Evolutionary conservation across 1,284 basidiomycete genomes (phyloP), one percentile per base, ranked within the genome.

Genomic region (Moesziomyces parantarcticus): DNA sequence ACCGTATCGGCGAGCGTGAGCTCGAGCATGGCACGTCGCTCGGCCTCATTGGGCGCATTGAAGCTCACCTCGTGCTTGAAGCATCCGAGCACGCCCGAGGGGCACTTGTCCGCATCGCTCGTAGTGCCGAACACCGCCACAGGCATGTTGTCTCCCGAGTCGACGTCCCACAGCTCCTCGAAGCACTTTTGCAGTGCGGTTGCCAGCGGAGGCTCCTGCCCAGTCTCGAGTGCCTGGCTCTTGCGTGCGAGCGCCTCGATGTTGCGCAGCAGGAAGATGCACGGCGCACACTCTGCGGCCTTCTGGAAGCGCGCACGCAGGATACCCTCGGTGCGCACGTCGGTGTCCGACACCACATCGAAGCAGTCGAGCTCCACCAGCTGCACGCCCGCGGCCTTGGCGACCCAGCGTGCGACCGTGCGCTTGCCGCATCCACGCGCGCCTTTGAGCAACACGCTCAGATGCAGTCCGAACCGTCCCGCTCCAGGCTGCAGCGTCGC

Each of bases 31-130:
- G 87, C 86, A 47, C 88, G 84, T 52, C 96, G 87, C 73, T 93
- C 90, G 7, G 85, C 81, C 84, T 97, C 94, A 64, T 88, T 89
- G 0, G 94, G 93, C 13, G 92, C 92, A 92, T 47, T 57, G 13
- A 96, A 89, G 0, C 84, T 80, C 25, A 97, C 86, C 77, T 94
- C 92, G 80, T 96, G 93, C 84, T 97, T 97, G 86, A 98, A 97
- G 63, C 88, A 89, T 2, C 88, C 88, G 26, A 92, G 82, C 2
- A 97, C 85, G 4, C 88, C 87, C 4, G 88, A 84, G 0, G 93
- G 90, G 6, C 95, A 87, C 40, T 88, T 87, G 32, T 90, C 89
- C 3, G 88, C 85, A 53, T 92, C 91, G 45, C 88, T 88, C 0
- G 90, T 91, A 1, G 92, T 95, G 5, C 89, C 95, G 51, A 94